Base-by-base conservation (phyloP, 331 rosid genomes). In the Rhamnella rubrinervis region DNA sequence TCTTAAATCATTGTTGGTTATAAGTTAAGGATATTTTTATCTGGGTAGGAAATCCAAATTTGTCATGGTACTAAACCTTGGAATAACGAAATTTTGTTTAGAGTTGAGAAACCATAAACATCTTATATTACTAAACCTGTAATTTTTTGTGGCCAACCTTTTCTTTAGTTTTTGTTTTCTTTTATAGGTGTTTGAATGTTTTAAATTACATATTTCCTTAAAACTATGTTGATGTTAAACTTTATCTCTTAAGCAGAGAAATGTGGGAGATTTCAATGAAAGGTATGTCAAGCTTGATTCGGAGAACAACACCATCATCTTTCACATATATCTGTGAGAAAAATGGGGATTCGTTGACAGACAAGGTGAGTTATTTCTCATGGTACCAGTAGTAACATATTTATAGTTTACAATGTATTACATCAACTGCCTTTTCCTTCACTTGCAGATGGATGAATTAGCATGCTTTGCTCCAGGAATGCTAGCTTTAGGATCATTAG, bases 391-490 rank as follows among this genome's bases (percentile, higher is more conserved):
- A 59, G 28, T 76, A 55, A 47, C 59, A 31, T 52, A 26, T 59
- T 70, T 20, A 59, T 49, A 31, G 44, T 35, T 75, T 74, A 41
- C 59, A 18, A 60, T 63, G 69, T 67, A 62, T 75, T 47, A 65
- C 58, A 47, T 56, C 61, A 40, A 15, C 19, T 69, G 18, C 58
- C 61, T 47, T 49, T 71, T 72, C 49, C 64, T 55, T 71, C 65
- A 67, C 70, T 38, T 79, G 85, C 96, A 95, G 99, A 95, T 95
- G 99, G 99, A 95, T 75, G 97, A 95, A 85, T 80, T 95, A 31
- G 99, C 99, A 9, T 95, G 99, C 87, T 95, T 95, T 82, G 97
- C 97, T 71, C 99, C 99, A 16, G 99, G 99, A 77, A 95, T 95
- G 99, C 37, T 95, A 76, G 99, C 99, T 67, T 74, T 95, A 84